A percentile compares a stretch with the other conserved stretches of the same genome.
phyloP scores from a whole-genome alignment of 202 grass and related monocot genomes.

The Saccharum hybrid region DNA sequence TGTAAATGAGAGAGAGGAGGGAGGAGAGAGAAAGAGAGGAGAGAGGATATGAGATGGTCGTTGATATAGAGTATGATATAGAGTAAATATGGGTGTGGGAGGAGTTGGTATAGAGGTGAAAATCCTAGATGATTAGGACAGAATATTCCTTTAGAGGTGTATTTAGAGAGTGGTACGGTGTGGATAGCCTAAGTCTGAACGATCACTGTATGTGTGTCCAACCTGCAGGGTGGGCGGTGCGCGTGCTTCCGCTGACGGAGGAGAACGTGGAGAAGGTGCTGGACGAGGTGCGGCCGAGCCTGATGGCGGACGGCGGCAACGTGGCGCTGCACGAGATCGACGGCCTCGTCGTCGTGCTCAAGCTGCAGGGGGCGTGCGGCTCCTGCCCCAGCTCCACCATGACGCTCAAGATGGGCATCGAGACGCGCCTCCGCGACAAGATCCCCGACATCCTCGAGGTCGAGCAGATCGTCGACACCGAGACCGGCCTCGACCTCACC shows the following conservation, averaged over 20 bases:
- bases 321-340: conserved; percentile 95
- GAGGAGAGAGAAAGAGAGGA: no score
- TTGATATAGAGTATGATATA: no score
- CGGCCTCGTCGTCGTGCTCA: conserved; percentile 85
- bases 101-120: no score
- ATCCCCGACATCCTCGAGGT: conserved; percentile 83
- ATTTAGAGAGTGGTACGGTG: no score
- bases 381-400: conserved; percentile 99
- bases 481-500: conserved; percentile 93
- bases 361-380: conserved; percentile 91
- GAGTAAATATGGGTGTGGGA: no score
- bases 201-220: not conserved
- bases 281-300: conserved; percentile 82
- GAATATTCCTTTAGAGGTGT: no score
- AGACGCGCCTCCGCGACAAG: conserved; percentile 90
- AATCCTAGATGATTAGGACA: no score
- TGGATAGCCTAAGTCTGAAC: no score
- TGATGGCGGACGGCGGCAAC: conserved; percentile 93
- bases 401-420: conserved; percentile 98
- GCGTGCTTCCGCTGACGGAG: conserved; percentile 78
- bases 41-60: no score
- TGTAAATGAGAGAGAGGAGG: no score
- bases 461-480: conserved; percentile 86
- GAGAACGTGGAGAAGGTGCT: conserved; percentile 93
- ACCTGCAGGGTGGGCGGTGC: conserved; percentile 57